A percentile compares a stretch with the other conserved stretches of the same genome.
Evolutionary conservation across 1,139 yeast genomes (phyloP).

Genomic region (Geotrichum carabidarum): DNA sequence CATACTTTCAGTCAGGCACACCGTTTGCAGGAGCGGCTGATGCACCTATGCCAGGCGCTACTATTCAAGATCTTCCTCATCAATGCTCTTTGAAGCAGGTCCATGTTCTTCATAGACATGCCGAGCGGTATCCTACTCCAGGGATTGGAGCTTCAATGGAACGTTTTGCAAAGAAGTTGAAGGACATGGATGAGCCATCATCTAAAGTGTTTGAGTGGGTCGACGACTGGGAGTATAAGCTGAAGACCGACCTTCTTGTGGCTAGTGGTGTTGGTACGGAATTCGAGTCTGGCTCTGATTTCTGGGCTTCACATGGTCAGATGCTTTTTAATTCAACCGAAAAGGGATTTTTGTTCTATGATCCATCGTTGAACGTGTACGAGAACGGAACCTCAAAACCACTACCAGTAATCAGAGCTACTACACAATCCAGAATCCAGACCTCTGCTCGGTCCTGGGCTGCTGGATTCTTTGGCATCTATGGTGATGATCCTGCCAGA

Average conservation of each 20-base stretch:
- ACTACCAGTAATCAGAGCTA: conserved; percentile 38
- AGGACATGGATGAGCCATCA: conserved; percentile 12
- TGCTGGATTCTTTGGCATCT: conserved; percentile 42
- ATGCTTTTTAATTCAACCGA: conserved; percentile 35
- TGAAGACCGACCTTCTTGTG: conserved; percentile 38
- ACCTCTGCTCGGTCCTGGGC: conserved; percentile 45
- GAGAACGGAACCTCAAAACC: conserved; percentile 36
- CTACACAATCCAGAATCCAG: conserved; percentile 40
- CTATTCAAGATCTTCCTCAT: conserved; percentile 31
- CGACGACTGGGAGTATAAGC: conserved; percentile 35
- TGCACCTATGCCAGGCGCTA: conserved; percentile 25
- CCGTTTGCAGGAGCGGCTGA: conserved; percentile 23
- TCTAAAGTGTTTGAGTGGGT: conserved; percentile 32
- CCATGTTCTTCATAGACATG: conserved; percentile 43
- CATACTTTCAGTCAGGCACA: conserved; percentile 41
- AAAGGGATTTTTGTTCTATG: conserved; percentile 26
- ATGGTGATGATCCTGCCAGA: conserved; percentile 32
- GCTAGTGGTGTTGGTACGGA: conserved; percentile 41
- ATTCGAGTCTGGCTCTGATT: conserved; percentile 38
- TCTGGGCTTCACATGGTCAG: conserved; percentile 43
- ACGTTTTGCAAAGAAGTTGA: conserved; percentile 32
- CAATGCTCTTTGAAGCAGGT: conserved; percentile 36
- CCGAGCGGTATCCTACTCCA: conserved; percentile 41
- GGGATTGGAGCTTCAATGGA: conserved; percentile 29
- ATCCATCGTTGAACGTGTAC: conserved; percentile 30